A percentile compares a stretch with the other conserved stretches of the same genome.
phyloP scores from a whole-genome alignment of 2,329 filamentous ascomycete species.

The Metarhizium humberi region DNA sequence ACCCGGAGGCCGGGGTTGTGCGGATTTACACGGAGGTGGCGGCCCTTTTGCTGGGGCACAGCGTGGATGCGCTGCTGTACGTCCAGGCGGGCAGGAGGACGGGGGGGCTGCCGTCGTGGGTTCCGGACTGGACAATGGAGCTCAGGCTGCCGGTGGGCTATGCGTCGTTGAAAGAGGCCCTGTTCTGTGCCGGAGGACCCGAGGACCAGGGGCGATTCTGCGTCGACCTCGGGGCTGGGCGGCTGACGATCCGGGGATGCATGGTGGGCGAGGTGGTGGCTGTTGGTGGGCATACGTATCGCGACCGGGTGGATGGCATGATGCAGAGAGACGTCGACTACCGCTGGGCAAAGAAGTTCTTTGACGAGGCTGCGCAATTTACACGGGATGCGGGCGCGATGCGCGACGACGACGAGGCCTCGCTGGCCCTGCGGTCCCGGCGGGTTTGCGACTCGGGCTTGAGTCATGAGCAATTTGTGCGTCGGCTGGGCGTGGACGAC shows the following conservation, averaged over 20 bases:
- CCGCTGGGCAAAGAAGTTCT: conserved; percentile 12
- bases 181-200: conserved; percentile 15
- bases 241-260: conserved; percentile 12
- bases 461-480: conserved; percentile 5
- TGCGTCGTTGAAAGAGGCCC: conserved; percentile 10
- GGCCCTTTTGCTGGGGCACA: conserved; percentile 12
- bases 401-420: not conserved
- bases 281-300: conserved; percentile 11
- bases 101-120: conserved; percentile 21
- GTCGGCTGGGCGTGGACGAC: not conserved
- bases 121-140: conserved; percentile 24
- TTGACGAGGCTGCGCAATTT: conserved; percentile 9
- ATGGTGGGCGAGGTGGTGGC: conserved; percentile 12
- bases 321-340: conserved; percentile 12
- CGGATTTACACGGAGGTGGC: conserved; percentile 13
- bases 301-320: not conserved
- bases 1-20: not conserved
- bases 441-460: conserved; percentile 14
- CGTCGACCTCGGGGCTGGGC: conserved; percentile 4
- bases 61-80: conserved; percentile 19
- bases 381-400: not conserved
- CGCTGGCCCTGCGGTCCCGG: conserved; percentile 1
- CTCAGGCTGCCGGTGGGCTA: conserved; percentile 17
- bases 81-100: conserved; percentile 17
- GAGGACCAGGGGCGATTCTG: not conserved